phyloP scores from a whole-genome alignment of 169 alveolate species.

The Eimeria acervulina region DNA sequence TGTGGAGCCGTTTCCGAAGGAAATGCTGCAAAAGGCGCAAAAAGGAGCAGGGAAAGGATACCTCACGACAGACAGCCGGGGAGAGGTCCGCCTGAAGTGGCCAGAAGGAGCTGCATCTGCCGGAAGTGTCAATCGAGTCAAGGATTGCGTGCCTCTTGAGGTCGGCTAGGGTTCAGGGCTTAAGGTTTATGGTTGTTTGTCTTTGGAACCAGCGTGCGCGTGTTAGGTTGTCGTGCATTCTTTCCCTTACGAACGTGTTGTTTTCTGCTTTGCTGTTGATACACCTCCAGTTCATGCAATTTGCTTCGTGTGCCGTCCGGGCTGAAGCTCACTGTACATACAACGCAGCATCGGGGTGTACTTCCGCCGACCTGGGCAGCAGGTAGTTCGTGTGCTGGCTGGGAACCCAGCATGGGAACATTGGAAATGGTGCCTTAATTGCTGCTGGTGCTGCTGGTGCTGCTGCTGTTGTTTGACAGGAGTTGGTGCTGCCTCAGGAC shows the following conservation, averaged over 20 bases:
- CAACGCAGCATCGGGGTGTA: not conserved
- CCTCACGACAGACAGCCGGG: constrained; percentile 71
- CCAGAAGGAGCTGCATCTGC: constrained; percentile 78
- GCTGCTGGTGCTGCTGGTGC: not conserved
- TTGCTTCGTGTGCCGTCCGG: not conserved
- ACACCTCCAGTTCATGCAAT: not conserved
- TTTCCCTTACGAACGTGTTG: not conserved
- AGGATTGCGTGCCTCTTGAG: constrained; percentile 75
- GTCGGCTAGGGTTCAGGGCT: constrained; percentile 21
- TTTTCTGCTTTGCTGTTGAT: not conserved
- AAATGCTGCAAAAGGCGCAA: constrained; percentile 64
- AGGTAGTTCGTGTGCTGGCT: not conserved
- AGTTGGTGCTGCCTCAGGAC: constrained; percentile 90
- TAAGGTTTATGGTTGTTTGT: not conserved
- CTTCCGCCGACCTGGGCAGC: not conserved
- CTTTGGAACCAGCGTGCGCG: not conserved
- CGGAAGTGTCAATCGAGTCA: constrained; percentile 69
- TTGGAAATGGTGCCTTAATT: not conserved
- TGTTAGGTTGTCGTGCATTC: not conserved
- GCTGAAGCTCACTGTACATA: not conserved
- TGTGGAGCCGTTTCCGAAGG: constrained; percentile 78
- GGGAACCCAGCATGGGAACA: too few relatives aligned
- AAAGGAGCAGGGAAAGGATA: constrained; percentile 76
- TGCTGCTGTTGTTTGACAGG: constrained; percentile 43
- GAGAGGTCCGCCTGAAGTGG: constrained; percentile 75